Conservation (phyloP, 1,284 basidiomycete species). For the Phaffia rhodozyma region DNA sequence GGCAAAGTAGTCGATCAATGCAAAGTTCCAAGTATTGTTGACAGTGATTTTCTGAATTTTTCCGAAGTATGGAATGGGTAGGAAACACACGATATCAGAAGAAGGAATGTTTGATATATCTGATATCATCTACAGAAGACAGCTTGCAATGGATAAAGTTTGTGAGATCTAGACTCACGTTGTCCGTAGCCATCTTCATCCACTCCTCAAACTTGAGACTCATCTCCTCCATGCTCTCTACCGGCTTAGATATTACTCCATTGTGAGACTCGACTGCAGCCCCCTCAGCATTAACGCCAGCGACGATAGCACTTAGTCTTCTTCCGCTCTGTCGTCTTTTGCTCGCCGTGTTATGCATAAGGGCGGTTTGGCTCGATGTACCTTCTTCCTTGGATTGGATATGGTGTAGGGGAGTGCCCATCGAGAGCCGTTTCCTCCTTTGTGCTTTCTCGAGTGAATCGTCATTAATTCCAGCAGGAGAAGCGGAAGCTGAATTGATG, state of each 20-base stretch:
- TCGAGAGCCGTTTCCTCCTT: not conserved
- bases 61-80: not conserved
- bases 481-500: not conserved
- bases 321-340: not conserved
- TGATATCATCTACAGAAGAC: not conserved
- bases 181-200: constrained; percentile 99
- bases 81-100: not conserved
- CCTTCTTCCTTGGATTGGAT: too few relatives aligned
- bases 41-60: constrained; percentile 86
- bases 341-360: constrained; percentile 1
- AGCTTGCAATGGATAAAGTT: not conserved
- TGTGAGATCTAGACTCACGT: constrained; percentile 48
- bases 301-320: too few relatives aligned
- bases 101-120: not conserved
- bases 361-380: too few relatives aligned
- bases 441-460: constrained; percentile 3
- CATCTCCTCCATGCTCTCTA: constrained; percentile 53
- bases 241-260: not conserved
- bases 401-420: too few relatives aligned
- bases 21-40: constrained; percentile 94
- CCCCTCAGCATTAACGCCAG: too few relatives aligned
- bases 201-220: constrained; percentile 91
- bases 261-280: not conserved
- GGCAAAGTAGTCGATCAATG: constrained; percentile 97
- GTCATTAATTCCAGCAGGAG: not conserved